A percentile compares a stretch with the other conserved stretches of the same genome.
phyloP scores from a whole-genome alignment of 2,329 filamentous ascomycete genomes.

The Stagonosporopsis chrysanthemi region DNA sequence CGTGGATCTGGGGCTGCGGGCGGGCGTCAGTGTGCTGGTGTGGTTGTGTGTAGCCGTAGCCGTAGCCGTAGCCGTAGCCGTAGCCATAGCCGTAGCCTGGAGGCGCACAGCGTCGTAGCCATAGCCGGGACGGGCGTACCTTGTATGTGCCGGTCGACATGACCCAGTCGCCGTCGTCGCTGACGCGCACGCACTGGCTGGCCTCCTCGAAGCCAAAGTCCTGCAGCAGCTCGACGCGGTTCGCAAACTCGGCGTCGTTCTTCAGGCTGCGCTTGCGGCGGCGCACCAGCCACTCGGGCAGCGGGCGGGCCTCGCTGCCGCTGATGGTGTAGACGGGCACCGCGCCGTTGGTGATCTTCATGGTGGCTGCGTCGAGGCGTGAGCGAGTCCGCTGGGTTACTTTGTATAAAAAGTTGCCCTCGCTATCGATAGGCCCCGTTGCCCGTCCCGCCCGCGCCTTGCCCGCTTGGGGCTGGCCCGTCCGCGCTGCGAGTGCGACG shows the following conservation, averaged over 20 bases:
- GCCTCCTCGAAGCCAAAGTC: slow-evolving; percentile 99
- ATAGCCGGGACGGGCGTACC: slow-evolving; percentile 11
- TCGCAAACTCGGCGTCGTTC: slow-evolving; percentile 90
- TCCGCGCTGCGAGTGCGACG: too few species aligned
- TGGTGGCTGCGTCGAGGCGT: slow-evolving; percentile 51
- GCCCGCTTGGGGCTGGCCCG: too few species aligned
- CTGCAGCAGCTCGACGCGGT: slow-evolving; percentile 91
- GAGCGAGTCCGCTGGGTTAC: background rate
- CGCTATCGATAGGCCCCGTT: slow-evolving; percentile 4
- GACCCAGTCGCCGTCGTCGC: slow-evolving; percentile 92
- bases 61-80: too few species aligned
- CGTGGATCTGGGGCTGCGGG: slow-evolving; percentile 77
- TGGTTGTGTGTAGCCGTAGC: too few species aligned
- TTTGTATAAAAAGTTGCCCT: slow-evolving; percentile 16
- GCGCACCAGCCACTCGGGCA: slow-evolving; percentile 94
- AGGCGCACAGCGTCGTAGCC: too few species aligned
- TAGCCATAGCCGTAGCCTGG: too few species aligned
- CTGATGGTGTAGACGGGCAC: slow-evolving; percentile 96
- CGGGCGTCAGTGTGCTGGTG: too few species aligned
- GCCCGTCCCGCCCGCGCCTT: background rate
- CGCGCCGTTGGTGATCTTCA: slow-evolving; percentile 83
- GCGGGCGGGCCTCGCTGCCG: slow-evolving; percentile 82
- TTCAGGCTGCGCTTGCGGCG: slow-evolving; percentile 87
- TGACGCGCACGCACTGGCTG: slow-evolving; percentile 86
- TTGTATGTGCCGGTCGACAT: slow-evolving; percentile 41